Conservation (phyloP, 495 filamentous ascomycete species). For the Penicillium atrosanguineum region DNA sequence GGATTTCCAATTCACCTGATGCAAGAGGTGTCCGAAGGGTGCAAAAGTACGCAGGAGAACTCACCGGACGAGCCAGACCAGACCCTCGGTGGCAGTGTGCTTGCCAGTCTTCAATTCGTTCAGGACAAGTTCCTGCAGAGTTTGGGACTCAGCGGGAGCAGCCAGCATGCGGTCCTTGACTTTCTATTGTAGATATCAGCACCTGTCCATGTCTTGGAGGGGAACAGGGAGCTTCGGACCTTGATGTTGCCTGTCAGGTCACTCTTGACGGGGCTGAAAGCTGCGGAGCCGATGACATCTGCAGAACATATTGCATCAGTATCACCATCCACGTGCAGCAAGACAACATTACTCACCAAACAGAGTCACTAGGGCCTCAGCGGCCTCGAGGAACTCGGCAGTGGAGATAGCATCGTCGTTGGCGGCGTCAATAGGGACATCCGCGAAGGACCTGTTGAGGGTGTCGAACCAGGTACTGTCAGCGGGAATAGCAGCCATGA, state of each 20-base stretch:
- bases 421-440: constrained; percentile 69
- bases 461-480: constrained; percentile 82
- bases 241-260: constrained; percentile 92
- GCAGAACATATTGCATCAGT: constrained; percentile 11
- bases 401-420: constrained; percentile 79
- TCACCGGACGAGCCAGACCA: constrained; percentile 90
- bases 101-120: constrained; percentile 87
- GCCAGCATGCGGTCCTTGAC: constrained; percentile 77
- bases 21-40: neutral
- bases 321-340: constrained; percentile 2
- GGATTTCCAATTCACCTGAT: neutral
- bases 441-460: constrained; percentile 74
- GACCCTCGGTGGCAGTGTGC: constrained; percentile 80
- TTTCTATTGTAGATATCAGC: constrained; percentile 62
- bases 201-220: constrained; percentile 1
- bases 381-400: constrained; percentile 85
- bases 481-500: constrained; percentile 46
- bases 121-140: constrained; percentile 74
- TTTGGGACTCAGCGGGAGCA: constrained; percentile 71
- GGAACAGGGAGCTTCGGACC: constrained; percentile 47
- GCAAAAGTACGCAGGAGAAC: constrained; percentile 20
- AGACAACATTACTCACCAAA: constrained; percentile 62
- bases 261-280: constrained; percentile 83
- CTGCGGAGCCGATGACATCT: constrained; percentile 80
- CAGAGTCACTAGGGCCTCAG: constrained; percentile 77